Evolutionary conservation across 1,284 basidiomycete genomes (phyloP).

Genomic region (Leccinum variabile): DNA sequence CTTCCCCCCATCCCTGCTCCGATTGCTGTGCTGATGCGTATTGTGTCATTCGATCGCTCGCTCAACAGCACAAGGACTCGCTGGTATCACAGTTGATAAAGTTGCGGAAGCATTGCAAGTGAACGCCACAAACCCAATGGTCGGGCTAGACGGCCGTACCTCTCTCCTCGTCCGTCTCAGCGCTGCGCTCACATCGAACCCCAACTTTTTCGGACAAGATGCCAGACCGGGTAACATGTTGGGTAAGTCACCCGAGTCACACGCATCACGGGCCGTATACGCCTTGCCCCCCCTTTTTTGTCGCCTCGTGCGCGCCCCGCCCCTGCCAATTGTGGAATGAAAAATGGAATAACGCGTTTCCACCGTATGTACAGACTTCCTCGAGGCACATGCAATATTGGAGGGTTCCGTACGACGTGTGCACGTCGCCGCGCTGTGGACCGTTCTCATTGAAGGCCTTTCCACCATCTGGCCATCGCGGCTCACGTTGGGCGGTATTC

Average conservation of each 20-base stretch:
- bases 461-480: conserved; percentile 90
- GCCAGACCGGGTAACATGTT: conserved; percentile 82
- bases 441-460: conserved; percentile 79
- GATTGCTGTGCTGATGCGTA: not conserved
- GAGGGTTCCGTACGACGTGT: conserved; percentile 46
- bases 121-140: conserved; percentile 77
- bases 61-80: conserved; percentile 66
- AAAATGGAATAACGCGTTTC: conserved; percentile 5
- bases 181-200: conserved; percentile 62
- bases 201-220: conserved; percentile 68
- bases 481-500: conserved; percentile 58
- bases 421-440: conserved; percentile 76
- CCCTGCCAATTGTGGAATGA: not conserved
- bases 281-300: not conserved
- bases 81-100: conserved; percentile 60
- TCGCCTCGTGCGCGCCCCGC: conserved; percentile 5
- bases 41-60: conserved; percentile 8
- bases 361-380: conserved; percentile 55
- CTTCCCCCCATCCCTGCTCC: not conserved
- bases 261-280: conserved; percentile 15
- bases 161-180: conserved; percentile 74
- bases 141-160: conserved; percentile 86
- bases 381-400: conserved; percentile 53
- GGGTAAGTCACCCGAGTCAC: conserved; percentile 42
- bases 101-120: conserved; percentile 83